phyloP scores from a whole-genome alignment of 176 grass and related monocot species.

The Juncus inflexus region DNA sequence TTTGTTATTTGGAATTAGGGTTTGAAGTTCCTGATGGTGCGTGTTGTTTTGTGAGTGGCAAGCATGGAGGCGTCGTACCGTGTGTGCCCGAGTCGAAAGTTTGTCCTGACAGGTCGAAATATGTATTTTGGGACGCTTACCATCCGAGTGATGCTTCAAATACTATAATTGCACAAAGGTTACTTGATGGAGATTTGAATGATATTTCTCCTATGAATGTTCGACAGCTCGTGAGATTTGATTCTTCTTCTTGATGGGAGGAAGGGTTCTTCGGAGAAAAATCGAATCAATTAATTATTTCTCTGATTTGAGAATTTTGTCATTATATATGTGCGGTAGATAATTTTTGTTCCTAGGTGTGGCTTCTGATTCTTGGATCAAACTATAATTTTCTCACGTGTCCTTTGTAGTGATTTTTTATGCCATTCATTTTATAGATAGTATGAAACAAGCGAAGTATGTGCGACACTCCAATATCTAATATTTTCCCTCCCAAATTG shows the following conservation, averaged over 20 bases:
- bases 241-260: neutral
- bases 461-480: too few relatives aligned
- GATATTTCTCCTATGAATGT: slow-evolving; percentile 61
- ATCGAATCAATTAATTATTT: too few relatives aligned
- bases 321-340: too few relatives aligned
- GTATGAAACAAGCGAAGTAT: too few relatives aligned
- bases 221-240: slow-evolving; percentile 30
- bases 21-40: slow-evolving; percentile 70
- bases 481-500: too few relatives aligned
- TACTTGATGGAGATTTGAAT: slow-evolving; percentile 54
- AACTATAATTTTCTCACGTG: too few relatives aligned
- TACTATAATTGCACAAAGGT: slow-evolving; percentile 39
- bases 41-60: slow-evolving; percentile 50
- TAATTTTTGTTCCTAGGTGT: too few relatives aligned
- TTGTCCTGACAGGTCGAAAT: slow-evolving; percentile 75
- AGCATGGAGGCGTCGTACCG: slow-evolving; percentile 60
- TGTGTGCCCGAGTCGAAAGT: slow-evolving; percentile 52
- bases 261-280: too few relatives aligned
- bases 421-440: too few relatives aligned
- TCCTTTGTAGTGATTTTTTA: too few relatives aligned
- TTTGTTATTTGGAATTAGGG: slow-evolving; percentile 17
- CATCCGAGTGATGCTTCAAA: slow-evolving; percentile 75
- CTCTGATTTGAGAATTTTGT: too few relatives aligned
- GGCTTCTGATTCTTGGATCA: too few relatives aligned
- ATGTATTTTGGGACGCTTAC: slow-evolving; percentile 86